These are phyloP conservation scores for Podospora anserina DNA, from an alignment of 495 filamentous ascomycete species.

Conservation along the genomic window DNA sequence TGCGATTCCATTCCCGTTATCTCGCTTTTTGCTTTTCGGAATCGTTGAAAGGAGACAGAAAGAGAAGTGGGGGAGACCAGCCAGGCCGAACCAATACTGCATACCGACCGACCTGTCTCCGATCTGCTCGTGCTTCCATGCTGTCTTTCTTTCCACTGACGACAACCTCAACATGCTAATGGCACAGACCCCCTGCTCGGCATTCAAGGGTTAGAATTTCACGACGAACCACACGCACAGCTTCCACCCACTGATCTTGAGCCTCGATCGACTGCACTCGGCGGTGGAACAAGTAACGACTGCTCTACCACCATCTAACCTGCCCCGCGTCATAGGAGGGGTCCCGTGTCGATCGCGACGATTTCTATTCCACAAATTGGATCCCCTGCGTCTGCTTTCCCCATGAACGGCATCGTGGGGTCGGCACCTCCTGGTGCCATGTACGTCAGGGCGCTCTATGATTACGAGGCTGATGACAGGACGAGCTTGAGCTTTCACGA, in stretches of 20 bases:
- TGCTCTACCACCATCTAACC: constrained; percentile 33
- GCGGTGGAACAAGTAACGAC: constrained; percentile 16
- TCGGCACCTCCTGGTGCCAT: constrained; percentile 71
- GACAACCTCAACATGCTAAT: constrained; percentile 48
- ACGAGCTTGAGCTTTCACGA: constrained; percentile 94
- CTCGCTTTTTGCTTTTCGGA: too few species aligned
- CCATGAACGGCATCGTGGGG: constrained; percentile 69
- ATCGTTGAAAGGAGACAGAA: too few species aligned
- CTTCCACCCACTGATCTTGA: constrained; percentile 26
- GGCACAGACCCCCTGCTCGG: constrained; percentile 49
- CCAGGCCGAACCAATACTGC: too few species aligned
- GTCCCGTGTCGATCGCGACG: constrained; percentile 38
- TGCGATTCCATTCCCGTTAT: neutral
- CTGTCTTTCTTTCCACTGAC: constrained; percentile 17
- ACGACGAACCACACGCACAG: constrained; percentile 34
- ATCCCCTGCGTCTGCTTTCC: constrained; percentile 23
- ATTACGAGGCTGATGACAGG: constrained; percentile 94
- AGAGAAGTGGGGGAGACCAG: too few species aligned
- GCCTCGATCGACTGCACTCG: constrained; percentile 8
- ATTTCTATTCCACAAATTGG: constrained; percentile 22
- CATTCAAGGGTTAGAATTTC: constrained; percentile 45
- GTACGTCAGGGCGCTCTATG: constrained; percentile 94
- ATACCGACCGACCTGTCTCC: too few species aligned
- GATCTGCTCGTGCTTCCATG: constrained; percentile 8
- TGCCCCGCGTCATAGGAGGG: constrained; percentile 37